Base-by-base conservation (phyloP, 345 rosid genomes). In the Acer campestre region DNA sequence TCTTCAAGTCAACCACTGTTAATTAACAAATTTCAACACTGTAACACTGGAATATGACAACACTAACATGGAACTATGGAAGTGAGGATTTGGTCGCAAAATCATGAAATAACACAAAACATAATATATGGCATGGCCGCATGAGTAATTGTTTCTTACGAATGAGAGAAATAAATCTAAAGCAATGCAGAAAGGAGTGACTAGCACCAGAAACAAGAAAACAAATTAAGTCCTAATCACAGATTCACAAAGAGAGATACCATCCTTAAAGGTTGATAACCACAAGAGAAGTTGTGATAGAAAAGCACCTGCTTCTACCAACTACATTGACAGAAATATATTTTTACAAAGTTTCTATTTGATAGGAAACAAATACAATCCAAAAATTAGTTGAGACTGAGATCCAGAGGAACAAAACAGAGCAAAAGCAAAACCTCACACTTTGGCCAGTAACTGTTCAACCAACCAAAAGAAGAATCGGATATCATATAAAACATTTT, bases 1-100 rank as follows among this genome's bases (percentile, higher is more conserved):
- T 92, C 90, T 95, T 93, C 85, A 95, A 82, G 74, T 95, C 99
- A 58, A 73, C 84, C 99, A 90, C 99, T 95, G 89, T 75, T 23
- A 22, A 74, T 62, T 29, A 70, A 66, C 17, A 70, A 53, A 79
- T 78, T 69, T 61, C 67, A 61, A 58, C n/a, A 38, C 25, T 49
- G 61, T 65, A 73, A 67, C n/a, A 16, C 53, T 31, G 22, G 66
- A 75, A 46, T 63, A 51, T 35, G 14, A 53, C 46, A 49, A 46
- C 6, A 65, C 8, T 10, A 9, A 9, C 63, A 70, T n/a, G 38
- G 72, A 68, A 68, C n/a, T 48, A 70, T 40, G 38, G 72, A 68
- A 68, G 35, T 48, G 35, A 40, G 72, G 38, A 46, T 22, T 22
- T 11, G 7, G 58, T 48, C 20, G n/a, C n/a, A 46, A 68, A 22